Percentiles rank a stretch among this genome's conserved stretches.
Evolutionary conservation across 805 yeast genomes (phyloP).

Genomic region (Pichia ethanolica): DNA sequence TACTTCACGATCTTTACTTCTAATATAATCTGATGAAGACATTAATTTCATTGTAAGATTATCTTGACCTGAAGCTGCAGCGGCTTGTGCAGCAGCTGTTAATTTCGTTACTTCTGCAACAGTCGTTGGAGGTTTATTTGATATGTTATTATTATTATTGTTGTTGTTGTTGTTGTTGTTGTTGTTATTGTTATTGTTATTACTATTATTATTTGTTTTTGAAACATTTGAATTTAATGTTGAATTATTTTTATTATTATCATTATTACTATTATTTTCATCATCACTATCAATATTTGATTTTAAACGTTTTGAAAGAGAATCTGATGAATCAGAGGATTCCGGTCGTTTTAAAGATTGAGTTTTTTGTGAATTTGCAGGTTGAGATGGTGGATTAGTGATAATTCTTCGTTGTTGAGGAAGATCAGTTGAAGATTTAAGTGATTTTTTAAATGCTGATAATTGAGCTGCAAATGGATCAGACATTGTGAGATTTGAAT

Average conservation of each 20-base stretch:
- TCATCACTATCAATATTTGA: background rate
- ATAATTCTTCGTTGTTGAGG: constrained; percentile 30
- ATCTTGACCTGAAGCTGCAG: constrained; percentile 1
- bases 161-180: background rate
- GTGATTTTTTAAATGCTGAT: constrained; percentile 56
- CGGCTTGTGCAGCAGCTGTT: constrained; percentile 1
- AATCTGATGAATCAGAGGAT: background rate
- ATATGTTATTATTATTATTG: background rate
- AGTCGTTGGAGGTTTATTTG: background rate
- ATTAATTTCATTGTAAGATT: constrained; percentile 67
- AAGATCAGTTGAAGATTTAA: constrained; percentile 51
- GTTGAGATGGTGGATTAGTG: constrained; percentile 1
- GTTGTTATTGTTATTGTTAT: background rate
- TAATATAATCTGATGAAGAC: constrained; percentile 87
- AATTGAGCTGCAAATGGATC: constrained; percentile 36
- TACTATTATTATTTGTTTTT: background rate
- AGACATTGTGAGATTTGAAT: constrained; percentile 12
- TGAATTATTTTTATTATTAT: too few relatives aligned
- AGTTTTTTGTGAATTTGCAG: background rate
- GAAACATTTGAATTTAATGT: too few relatives aligned
- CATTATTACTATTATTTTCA: too few relatives aligned
- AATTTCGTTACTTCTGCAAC: background rate
- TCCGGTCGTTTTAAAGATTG: background rate
- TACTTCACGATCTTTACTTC: constrained; percentile 43
- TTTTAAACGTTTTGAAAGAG: background rate